These are phyloP conservation scores for Cryptococcus floricola DNA, from an alignment of 1,284 basidiomycete genomes.

Conservation along the genomic window DNA sequence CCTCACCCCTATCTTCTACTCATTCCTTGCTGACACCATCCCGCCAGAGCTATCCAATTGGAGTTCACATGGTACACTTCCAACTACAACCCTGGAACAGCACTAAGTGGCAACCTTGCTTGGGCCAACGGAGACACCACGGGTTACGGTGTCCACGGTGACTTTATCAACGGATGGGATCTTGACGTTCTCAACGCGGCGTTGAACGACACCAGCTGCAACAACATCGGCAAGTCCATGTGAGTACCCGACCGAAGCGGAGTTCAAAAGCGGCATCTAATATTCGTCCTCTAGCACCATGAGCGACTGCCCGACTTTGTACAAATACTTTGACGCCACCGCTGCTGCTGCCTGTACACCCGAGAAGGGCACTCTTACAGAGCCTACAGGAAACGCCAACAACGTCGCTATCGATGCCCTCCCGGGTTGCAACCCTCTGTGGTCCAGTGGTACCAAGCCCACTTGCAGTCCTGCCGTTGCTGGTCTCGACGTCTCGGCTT, in stretches of 20 bases:
- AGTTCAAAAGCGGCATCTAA: neutral
- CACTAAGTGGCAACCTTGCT: slow-evolving; percentile 26
- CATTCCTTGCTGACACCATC: neutral
- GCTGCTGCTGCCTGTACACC: slow-evolving; percentile 21
- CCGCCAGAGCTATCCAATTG: slow-evolving; percentile 17
- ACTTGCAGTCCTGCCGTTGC: slow-evolving; percentile 14
- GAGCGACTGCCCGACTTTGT: neutral
- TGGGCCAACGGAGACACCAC: slow-evolving; percentile 44
- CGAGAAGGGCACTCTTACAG: slow-evolving; percentile 20
- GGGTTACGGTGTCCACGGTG: slow-evolving; percentile 34
- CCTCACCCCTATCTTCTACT: neutral
- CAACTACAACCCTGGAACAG: slow-evolving; percentile 11
- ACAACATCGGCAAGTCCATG: slow-evolving; percentile 4
- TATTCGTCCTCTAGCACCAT: neutral
- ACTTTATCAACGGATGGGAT: slow-evolving; percentile 36
- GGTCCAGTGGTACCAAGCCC: slow-evolving; percentile 20
- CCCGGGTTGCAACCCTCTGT: slow-evolving; percentile 30
- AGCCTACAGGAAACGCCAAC: slow-evolving; percentile 23
- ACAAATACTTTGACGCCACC: slow-evolving; percentile 15
- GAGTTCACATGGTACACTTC: slow-evolving; percentile 25
- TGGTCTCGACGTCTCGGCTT: slow-evolving; percentile 15
- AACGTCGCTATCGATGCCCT: slow-evolving; percentile 17
- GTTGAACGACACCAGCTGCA: slow-evolving; percentile 24
- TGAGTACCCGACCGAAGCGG: neutral
- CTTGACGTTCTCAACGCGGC: slow-evolving; percentile 20